Percentiles rank a stretch among this genome's conserved stretches.
Conservation (phyloP, 163 green algal species). For the Trebouxiophyceae sp. region DNA sequence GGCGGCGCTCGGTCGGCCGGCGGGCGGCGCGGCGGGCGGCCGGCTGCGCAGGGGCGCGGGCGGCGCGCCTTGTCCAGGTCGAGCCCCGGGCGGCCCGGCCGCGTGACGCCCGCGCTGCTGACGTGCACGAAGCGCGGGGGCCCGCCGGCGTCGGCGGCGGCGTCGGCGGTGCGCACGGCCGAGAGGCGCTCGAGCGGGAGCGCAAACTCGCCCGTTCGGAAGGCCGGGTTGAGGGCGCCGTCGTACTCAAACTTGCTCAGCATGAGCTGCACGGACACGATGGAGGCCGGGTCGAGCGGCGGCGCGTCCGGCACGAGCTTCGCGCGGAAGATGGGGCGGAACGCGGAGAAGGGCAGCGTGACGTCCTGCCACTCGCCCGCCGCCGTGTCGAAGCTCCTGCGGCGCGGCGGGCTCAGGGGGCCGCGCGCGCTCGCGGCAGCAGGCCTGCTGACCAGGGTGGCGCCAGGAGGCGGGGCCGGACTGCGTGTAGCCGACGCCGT, state of each 20-base stretch:
- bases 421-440: slow-evolving; percentile 73
- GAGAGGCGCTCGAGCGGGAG: slow-evolving; percentile 65
- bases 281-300: slow-evolving; percentile 41
- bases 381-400: slow-evolving; percentile 61
- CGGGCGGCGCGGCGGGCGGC: too few relatives aligned
- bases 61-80: neutral
- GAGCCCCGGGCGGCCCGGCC: slow-evolving; percentile 21
- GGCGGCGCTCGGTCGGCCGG: too few relatives aligned
- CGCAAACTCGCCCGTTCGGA: slow-evolving; percentile 56
- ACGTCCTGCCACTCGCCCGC: slow-evolving; percentile 72
- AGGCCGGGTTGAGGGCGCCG: slow-evolving; percentile 67
- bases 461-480: neutral
- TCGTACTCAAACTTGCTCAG: slow-evolving; percentile 96
- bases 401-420: slow-evolving; percentile 21
- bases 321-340: slow-evolving; percentile 74
- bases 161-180: slow-evolving; percentile 6
- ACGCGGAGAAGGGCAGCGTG: slow-evolving; percentile 66
- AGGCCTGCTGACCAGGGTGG: slow-evolving; percentile 58
- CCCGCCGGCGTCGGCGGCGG: slow-evolving; percentile 41
- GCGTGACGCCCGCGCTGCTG: slow-evolving; percentile 66
- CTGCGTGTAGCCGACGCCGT: slow-evolving; percentile 72
- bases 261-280: slow-evolving; percentile 76
- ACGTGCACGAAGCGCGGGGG: slow-evolving; percentile 57
- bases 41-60: neutral
- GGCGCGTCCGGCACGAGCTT: slow-evolving; percentile 36